These are phyloP conservation scores for Stachybotrys chlorohalonatus DNA, from an alignment of 2,329 filamentous ascomycete genomes.

Conservation along the genomic window DNA sequence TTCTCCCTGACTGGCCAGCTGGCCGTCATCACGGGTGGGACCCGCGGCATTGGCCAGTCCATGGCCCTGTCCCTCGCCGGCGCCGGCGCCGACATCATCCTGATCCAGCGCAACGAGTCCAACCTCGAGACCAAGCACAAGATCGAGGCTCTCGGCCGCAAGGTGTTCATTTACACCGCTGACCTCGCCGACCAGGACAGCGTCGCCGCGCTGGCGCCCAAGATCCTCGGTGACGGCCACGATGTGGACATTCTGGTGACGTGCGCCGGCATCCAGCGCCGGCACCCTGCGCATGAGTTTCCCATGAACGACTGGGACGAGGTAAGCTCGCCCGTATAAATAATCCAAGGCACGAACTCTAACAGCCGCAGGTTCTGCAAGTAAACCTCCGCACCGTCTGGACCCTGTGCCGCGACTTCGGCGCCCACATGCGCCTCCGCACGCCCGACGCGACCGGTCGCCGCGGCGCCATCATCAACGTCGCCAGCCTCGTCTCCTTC, in stretches of 20 bases:
- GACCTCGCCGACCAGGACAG: conserved; percentile 9
- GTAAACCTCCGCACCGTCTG: conserved; percentile 73
- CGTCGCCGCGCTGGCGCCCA: conserved; percentile 7
- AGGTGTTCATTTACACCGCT: conserved; percentile 9
- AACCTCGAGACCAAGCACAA: conserved; percentile 10
- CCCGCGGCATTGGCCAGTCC: conserved; percentile 12
- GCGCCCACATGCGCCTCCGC: conserved; percentile 61
- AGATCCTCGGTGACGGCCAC: conserved; percentile 11
- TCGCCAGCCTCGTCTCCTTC: conserved; percentile 67
- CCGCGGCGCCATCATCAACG: conserved; percentile 66
- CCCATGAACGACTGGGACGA: conserved; percentile 56
- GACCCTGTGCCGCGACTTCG: conserved; percentile 60
- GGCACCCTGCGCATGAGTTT: conserved; percentile 55
- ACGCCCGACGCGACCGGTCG: conserved; percentile 31
- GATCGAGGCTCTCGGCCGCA: conserved; percentile 7
- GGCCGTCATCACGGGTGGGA: conserved; percentile 12
- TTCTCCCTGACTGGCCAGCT: conserved; percentile 10
- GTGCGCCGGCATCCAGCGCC: conserved; percentile 57
- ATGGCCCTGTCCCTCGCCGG: conserved; percentile 11
- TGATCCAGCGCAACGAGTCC: conserved; percentile 10
- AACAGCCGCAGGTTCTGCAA: conserved; percentile 43
- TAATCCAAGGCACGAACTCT: background rate
- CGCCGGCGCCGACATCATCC: conserved; percentile 10
- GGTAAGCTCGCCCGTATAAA: background rate
- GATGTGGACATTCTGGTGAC: conserved; percentile 52